Base-by-base conservation (phyloP, 164 flowering plant species). In the Kingdonia uniflora region DNA sequence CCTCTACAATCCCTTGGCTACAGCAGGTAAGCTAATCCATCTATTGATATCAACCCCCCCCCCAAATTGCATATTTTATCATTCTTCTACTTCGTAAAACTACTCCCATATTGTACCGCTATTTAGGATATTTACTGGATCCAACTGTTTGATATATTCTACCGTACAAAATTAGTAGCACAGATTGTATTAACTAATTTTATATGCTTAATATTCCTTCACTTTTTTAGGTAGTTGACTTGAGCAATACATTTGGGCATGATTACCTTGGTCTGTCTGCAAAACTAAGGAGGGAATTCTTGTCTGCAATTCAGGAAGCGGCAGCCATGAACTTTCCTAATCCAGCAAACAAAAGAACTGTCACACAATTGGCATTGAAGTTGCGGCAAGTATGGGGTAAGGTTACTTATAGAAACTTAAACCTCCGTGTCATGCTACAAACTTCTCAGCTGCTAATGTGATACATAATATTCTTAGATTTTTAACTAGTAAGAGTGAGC, bases 1-100 rank as follows among this genome's bases (percentile, higher is more conserved):
- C 67, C 61, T 65, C 78, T 49, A 68, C 84, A 26, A 67, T 84
- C 41, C 97, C 97, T 52, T 90, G 97, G 97, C 69, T 87, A 70
- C 81, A 76, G 58, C 94, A 90, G 95, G 97, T 73, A 76, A 60
- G 70, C 67, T 43, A 41, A 14, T 21, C 15, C 5, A 3, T 29
- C 6, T 29, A 29, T 29, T 29, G n/a, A n/a, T n/a, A n/a, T n/a
- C n/a, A n/a, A n/a, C n/a, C n/a, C n/a, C n/a, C n/a, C n/a, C n/a
- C n/a, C n/a, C n/a, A n/a, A n/a, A n/a, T n/a, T n/a, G n/a, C n/a
- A n/a, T n/a, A n/a, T n/a, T n/a, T n/a, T n/a, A n/a, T n/a, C n/a
- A n/a, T n/a, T n/a, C n/a, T n/a, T n/a, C n/a, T n/a, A n/a, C n/a
- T n/a, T n/a, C n/a, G n/a, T n/a, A n/a, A n/a, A n/a, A n/a, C n/a